A percentile compares a stretch with the other conserved stretches of the same genome.
These are phyloP conservation scores for Colletotrichum cordylinicola DNA, from an alignment of 2,329 filamentous ascomycete genomes.

Conservation along the genomic window DNA sequence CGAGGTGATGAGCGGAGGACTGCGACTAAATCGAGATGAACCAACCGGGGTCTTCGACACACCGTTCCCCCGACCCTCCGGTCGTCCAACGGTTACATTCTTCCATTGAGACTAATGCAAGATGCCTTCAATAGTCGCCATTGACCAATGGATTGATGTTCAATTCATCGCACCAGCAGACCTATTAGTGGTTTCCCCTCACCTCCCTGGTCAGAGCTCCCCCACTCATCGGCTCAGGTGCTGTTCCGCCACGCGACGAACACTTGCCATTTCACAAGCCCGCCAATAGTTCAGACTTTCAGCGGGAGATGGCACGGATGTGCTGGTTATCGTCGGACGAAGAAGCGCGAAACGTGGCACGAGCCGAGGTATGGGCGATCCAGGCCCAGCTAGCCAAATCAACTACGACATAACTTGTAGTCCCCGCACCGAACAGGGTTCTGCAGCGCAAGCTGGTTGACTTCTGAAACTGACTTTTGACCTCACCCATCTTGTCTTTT, in stretches of 20 bases:
- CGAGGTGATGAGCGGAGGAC: neutral
- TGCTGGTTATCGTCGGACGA: neutral
- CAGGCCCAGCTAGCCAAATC: neutral
- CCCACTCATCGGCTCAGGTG: neutral
- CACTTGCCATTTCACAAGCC: neutral
- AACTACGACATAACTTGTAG: constrained; percentile 13
- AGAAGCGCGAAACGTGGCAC: neutral
- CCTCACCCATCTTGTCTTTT: neutral
- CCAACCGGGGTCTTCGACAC: neutral
- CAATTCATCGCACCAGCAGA: neutral
- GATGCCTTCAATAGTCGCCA: neutral
- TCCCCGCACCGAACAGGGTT: neutral
- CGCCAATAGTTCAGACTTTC: neutral
- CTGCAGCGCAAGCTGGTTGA: neutral
- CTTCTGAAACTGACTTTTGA: neutral
- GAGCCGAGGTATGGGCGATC: neutral
- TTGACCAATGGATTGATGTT: neutral
- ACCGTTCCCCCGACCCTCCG: neutral
- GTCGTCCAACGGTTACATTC: neutral
- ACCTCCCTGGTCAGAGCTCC: neutral
- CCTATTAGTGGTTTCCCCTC: neutral
- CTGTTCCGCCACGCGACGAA: neutral
- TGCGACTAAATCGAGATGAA: neutral
- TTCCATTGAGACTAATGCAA: neutral
- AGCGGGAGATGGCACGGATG: neutral